Evolutionary conservation across 495 filamentous ascomycete species (phyloP).

Genomic region (Neurospora intermedia): DNA sequence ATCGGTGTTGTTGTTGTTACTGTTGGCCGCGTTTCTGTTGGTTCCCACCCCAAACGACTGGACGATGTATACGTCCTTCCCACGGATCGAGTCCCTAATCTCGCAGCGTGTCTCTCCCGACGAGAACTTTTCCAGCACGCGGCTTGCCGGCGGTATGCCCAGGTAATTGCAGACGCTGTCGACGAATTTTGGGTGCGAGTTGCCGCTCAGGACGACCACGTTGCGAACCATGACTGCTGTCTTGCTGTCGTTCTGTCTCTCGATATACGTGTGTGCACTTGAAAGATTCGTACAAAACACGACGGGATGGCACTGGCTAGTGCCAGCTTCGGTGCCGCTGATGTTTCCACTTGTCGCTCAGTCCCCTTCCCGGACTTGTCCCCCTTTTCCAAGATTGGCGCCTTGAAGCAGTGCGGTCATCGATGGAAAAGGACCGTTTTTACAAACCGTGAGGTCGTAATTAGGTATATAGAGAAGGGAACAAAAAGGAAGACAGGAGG

Average conservation of each 20-base stretch:
- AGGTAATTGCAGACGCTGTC: constrained; percentile 77
- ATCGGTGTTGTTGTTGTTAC: not conserved
- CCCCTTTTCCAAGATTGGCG: not conserved
- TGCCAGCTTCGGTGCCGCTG: not conserved
- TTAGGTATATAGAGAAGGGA: not conserved
- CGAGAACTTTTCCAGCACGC: constrained; percentile 80
- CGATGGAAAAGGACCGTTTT: not conserved
- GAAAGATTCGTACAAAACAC: not conserved
- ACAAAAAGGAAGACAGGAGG: not conserved
- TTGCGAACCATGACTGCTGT: constrained; percentile 66
- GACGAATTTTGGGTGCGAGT: constrained; percentile 80
- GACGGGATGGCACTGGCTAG: not conserved
- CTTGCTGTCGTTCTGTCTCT: not conserved
- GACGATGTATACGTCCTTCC: constrained; percentile 96
- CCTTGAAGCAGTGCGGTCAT: not conserved
- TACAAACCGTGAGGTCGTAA: not conserved
- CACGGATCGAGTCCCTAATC: constrained; percentile 89
- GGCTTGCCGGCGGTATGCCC: constrained; percentile 71
- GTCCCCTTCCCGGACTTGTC: not conserved
- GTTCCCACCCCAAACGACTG: constrained; percentile 45
- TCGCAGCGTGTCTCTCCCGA: constrained; percentile 92
- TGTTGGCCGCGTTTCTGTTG: not conserved
- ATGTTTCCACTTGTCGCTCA: not conserved
- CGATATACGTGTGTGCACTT: not conserved
- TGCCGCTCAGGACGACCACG: constrained; percentile 86